Conservation (phyloP, 2,329 filamentous ascomycete species). For the Nemania sp. region DNA sequence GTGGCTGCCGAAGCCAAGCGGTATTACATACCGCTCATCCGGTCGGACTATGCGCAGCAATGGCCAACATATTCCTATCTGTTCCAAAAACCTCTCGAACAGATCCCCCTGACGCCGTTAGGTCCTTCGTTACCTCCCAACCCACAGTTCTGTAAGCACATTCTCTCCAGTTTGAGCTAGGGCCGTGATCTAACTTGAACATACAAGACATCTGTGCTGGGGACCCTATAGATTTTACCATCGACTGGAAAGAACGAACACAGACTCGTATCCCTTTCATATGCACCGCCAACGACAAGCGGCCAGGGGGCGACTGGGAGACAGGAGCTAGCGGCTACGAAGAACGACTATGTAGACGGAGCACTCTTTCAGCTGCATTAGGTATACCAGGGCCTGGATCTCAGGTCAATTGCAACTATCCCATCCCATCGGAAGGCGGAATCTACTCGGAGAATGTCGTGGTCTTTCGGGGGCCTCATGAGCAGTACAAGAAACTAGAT, state of each 20-base stretch:
- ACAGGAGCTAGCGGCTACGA: slow-evolving; percentile 64
- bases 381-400: slow-evolving; percentile 60
- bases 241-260: slow-evolving; percentile 57
- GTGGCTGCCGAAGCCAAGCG: slow-evolving; percentile 74
- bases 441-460: slow-evolving; percentile 73
- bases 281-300: slow-evolving; percentile 75
- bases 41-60: slow-evolving; percentile 55
- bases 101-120: slow-evolving; percentile 47
- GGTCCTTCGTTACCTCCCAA: slow-evolving; percentile 41
- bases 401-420: slow-evolving; percentile 61
- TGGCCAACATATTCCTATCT: slow-evolving; percentile 64
- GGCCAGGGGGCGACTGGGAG: slow-evolving; percentile 81
- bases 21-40: slow-evolving; percentile 68
- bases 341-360: slow-evolving; percentile 74
- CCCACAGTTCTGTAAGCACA: slow-evolving; percentile 50
- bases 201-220: slow-evolving; percentile 53
- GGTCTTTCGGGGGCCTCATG: slow-evolving; percentile 71
- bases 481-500: slow-evolving; percentile 62
- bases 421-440: slow-evolving; percentile 69
- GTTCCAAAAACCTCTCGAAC: slow-evolving; percentile 53
- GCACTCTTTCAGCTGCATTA: slow-evolving; percentile 71
- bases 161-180: not conserved
- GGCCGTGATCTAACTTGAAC: slow-evolving; percentile 24
- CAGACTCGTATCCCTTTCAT: slow-evolving; percentile 63
- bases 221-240: slow-evolving; percentile 63